Evolutionary conservation across 169 alveolate species (phyloP), one percentile per base, ranked within the genome.

Genomic region (Plasmodium billcollinsi): DNA sequence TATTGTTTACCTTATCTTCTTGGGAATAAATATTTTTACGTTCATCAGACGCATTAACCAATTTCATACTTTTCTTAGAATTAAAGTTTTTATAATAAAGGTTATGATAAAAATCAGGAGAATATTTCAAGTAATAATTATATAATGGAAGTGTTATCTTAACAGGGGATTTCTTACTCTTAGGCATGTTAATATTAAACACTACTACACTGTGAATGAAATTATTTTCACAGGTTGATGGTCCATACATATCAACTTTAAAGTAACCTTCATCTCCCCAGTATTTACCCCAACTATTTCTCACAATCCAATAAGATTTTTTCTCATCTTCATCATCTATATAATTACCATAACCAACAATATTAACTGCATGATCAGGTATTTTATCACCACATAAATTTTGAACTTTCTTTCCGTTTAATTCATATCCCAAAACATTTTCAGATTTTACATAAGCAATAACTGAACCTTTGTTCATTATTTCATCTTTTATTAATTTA

Each of bases 331-430:
- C 9, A 4, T 6, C 12, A 69, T 86, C 56, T 21, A 86, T 65
- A 56, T 91, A 91, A 29, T 63, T 73, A 43, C 94, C 94, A 85
- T 85, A 91, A 1, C 94, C 94, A 15, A 91, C 70, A 43, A 85
- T 70, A n/a, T 33, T 73, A 18, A 75, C 89, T 33, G 93, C 92
- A 74, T 85, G 94, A 24, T 74, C 93, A 18, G 86, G 74, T 20
- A 52, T 63, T 1, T 73, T 29, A 43, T 80, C 63, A 45, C 89
- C 93, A 75, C 94, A 91, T 58, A 85, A 43, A n/a, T 29, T 85
- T 7, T 73, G 88, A 14, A 91, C 89, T 24, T 45, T 33, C 50
- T 5, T 62, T 1, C 94, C 94, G 63, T 91, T 86, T 1, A 74
- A 73, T 49, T 91, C 93, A 21, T 80, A 89, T 47, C 74, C 85